These are phyloP conservation scores for Karstenula rhodostoma DNA, from an alignment of 2,329 filamentous ascomycete species.

Conservation along the genomic window DNA sequence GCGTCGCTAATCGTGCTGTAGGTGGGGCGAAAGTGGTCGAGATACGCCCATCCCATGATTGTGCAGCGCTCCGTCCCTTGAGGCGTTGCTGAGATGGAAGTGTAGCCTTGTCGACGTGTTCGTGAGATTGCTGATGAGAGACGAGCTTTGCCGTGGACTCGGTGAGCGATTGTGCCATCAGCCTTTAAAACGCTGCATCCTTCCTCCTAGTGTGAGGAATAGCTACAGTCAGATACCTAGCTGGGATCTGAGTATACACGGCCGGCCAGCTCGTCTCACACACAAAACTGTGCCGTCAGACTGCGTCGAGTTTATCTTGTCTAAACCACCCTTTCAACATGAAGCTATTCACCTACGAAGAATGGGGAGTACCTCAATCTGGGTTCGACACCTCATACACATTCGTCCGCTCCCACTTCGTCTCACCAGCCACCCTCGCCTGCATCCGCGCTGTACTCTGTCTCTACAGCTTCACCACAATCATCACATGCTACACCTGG, in stretches of 20 bases:
- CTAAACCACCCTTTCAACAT: neutral
- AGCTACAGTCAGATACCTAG: neutral
- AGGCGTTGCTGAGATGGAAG: neutral
- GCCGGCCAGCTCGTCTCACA: neutral
- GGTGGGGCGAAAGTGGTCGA: neutral
- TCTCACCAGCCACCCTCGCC: neutral
- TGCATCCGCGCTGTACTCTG: neutral
- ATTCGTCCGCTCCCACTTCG: neutral
- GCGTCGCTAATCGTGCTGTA: neutral
- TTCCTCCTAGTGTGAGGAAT: too few relatives aligned
- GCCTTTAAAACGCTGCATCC: neutral
- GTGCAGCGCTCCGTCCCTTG: neutral
- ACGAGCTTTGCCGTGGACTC: neutral
- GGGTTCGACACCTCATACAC: neutral
- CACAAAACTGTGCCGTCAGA: neutral
- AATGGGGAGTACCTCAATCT: neutral
- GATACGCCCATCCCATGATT: neutral
- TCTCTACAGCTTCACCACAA: slow-evolving; percentile 3
- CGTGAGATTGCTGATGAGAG: neutral
- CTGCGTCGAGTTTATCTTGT: neutral
- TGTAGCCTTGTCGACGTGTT: neutral
- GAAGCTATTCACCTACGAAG: slow-evolving; percentile 1
- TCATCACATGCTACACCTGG: neutral
- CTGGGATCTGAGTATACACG: neutral
- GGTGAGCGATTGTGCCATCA: neutral